Base-by-base conservation (phyloP, 805 yeast species). In the Saccharomyces paradoxus region DNA sequence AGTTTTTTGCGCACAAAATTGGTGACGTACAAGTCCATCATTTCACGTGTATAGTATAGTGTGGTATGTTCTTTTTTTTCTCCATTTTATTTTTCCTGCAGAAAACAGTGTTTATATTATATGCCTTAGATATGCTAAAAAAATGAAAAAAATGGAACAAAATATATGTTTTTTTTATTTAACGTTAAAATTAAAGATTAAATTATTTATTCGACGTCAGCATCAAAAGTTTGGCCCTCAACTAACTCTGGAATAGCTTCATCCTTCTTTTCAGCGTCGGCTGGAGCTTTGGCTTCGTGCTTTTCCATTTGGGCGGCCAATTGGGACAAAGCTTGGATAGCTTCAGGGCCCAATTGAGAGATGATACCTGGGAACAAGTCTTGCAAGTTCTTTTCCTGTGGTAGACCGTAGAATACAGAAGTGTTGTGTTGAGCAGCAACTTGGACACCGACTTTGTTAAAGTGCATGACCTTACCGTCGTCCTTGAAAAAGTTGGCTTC, bases 401-500 rank as follows among this genome's bases (percentile, higher is more conserved):
- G 88, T 75, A 85, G 83, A 74, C 99, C 99, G 74, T 89, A 87
- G 81, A 94, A 86, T 66, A 95, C 95, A 74, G 86, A 88, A 62
- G 96, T 87, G 84, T 92, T 91, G 81, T 86, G 79, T 68, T 84
- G 86, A 67, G 88, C 84, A 67, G 97, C 89, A 65, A 88, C 88
- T 80, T 92, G 97, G 61, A 91, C 94, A 77, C 94, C 95, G 63
- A 94, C 97, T 75, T 94, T 86, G 81, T 87, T 84, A 82, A 94
- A 89, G 80, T 92, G 97, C 75, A 92, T 78, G 61, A 94, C 97
- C 72, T 85, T 86, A 71, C 97, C 97, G 74, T 92, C 97, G 61
- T 89, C 96, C 76, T 81, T 87, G 87, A 94, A 91, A 81, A 92
- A 88, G 83, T 91, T 92, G 70, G 96, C 98, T 80, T 92, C 97